Percentiles rank a stretch among this genome's conserved stretches.
These are phyloP conservation scores for Coemansia umbellata DNA, from an alignment of 192 early-diverging fungal genomes.

Conservation along the genomic window DNA sequence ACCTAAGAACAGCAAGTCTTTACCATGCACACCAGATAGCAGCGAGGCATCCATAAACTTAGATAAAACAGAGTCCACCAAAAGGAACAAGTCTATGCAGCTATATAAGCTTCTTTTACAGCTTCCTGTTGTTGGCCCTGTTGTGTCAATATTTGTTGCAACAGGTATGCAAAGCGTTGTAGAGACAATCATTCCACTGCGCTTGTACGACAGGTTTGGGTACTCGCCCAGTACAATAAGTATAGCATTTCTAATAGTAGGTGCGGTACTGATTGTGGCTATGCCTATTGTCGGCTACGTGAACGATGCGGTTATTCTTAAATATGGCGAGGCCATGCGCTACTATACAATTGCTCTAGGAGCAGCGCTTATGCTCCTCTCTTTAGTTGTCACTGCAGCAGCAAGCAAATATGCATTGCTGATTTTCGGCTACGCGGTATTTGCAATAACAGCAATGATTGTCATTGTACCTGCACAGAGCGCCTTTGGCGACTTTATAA, in stretches of 20 bases:
- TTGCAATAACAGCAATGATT: constrained; percentile 39
- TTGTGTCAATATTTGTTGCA: constrained; percentile 40
- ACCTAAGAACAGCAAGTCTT: too few species aligned
- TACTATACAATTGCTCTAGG: constrained; percentile 41
- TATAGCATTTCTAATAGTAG: constrained; percentile 42
- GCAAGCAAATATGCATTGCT: constrained; percentile 28
- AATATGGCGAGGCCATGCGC: constrained; percentile 35
- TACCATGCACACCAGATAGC: too few species aligned
- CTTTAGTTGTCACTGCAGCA: constrained; percentile 23
- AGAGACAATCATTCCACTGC: constrained; percentile 39
- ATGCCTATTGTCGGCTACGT: constrained; percentile 39
- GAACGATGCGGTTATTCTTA: constrained; percentile 22
- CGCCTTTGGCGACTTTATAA: constrained; percentile 49
- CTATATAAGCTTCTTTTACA: constrained; percentile 19
- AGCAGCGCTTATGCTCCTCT: constrained; percentile 14
- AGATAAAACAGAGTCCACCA: neutral
- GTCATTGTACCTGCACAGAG: constrained; percentile 47
- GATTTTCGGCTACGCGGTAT: constrained; percentile 40
- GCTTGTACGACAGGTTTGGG: constrained; percentile 38
- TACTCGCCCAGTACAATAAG: constrained; percentile 38
- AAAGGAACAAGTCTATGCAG: constrained; percentile 1
- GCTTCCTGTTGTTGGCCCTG: constrained; percentile 36
- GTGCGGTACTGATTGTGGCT: constrained; percentile 35
- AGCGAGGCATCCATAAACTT: too few species aligned
- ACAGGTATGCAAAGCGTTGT: constrained; percentile 47